Evolutionary conservation across 2,329 filamentous ascomycete genomes (phyloP).

Genomic region (Aspergillus ruber): DNA sequence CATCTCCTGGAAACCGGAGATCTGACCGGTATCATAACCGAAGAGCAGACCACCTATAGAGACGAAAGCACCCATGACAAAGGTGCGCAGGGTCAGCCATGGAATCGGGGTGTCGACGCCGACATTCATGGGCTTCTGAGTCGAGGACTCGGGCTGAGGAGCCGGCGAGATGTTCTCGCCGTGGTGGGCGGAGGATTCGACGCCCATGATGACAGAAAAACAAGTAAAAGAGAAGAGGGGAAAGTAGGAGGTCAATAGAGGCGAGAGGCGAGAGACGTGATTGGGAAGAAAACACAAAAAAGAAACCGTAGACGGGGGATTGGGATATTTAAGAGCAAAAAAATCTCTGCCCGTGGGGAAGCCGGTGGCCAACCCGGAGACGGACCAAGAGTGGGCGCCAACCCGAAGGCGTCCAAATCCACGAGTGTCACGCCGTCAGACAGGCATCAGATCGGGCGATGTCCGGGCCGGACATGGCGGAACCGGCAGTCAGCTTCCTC

Average conservation of each 20-base stretch:
- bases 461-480: not conserved
- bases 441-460: not conserved
- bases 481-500: not conserved
- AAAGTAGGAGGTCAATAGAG: not conserved
- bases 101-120: slow-evolving; percentile 27
- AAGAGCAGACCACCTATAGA: slow-evolving; percentile 44
- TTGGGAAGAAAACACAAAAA: not conserved
- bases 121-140: slow-evolving; percentile 17
- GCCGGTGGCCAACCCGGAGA: not conserved
- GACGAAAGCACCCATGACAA: slow-evolving; percentile 39
- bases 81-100: slow-evolving; percentile 30
- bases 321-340: not conserved
- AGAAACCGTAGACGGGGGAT: not conserved
- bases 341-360: slow-evolving; percentile 12
- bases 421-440: not conserved
- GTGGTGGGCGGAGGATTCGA: slow-evolving; percentile 22
- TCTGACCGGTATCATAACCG: slow-evolving; percentile 42
- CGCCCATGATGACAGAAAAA: slow-evolving; percentile 19
- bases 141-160: slow-evolving; percentile 18
- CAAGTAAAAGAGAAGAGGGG: not conserved
- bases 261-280: not conserved
- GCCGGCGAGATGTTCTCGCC: slow-evolving; percentile 27
- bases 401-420: not conserved
- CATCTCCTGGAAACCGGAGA: slow-evolving; percentile 40
- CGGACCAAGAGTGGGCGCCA: slow-evolving; percentile 1